Evolutionary conservation across 2,329 filamentous ascomycete genomes (phyloP).

Genomic region (Colletotrichum agaves): DNA sequence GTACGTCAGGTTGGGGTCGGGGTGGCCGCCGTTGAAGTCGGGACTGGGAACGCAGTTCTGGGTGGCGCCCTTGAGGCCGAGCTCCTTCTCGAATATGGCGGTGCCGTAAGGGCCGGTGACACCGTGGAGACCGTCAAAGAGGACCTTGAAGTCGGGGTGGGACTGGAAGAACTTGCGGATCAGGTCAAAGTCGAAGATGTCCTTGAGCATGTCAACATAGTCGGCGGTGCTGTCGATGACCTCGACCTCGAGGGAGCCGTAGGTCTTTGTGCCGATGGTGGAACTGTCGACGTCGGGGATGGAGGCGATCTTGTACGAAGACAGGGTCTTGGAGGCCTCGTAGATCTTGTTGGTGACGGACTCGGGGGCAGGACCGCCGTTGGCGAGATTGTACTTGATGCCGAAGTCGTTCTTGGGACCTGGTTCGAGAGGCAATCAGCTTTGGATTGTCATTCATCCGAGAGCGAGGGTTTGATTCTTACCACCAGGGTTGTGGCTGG

Average conservation of each 20-base stretch:
- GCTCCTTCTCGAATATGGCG: conserved; percentile 94
- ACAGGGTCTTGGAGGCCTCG: conserved; percentile 88
- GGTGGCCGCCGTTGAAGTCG: conserved; percentile 97
- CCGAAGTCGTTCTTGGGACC: conserved; percentile 95
- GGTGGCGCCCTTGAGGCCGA: conserved; percentile 80
- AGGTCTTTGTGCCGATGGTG: conserved; percentile 84
- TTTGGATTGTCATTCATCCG: neutral
- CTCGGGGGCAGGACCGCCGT: conserved; percentile 95
- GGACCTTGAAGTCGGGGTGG: conserved; percentile 93
- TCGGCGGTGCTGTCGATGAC: conserved; percentile 93
- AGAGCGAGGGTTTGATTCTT: conserved; percentile 46
- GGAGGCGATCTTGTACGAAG: conserved; percentile 90
- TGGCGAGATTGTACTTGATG: conserved; percentile 99
- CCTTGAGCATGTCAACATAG: conserved; percentile 95
- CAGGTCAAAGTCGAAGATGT: conserved; percentile 96
- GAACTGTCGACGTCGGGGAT: conserved; percentile 88
- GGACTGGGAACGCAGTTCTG: conserved; percentile 94
- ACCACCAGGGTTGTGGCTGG: conserved; percentile 98
- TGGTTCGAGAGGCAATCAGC: conserved; percentile 49
- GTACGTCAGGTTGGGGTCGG: conserved; percentile 97
- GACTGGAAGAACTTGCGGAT: conserved; percentile 93
- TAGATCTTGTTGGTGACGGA: conserved; percentile 98
- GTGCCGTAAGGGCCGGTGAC: conserved; percentile 96
- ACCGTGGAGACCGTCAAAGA: conserved; percentile 94
- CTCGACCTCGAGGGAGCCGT: conserved; percentile 91